Base-by-base conservation (phyloP, 345 rosid species). In the Arabidopsis thaliana region DNA sequence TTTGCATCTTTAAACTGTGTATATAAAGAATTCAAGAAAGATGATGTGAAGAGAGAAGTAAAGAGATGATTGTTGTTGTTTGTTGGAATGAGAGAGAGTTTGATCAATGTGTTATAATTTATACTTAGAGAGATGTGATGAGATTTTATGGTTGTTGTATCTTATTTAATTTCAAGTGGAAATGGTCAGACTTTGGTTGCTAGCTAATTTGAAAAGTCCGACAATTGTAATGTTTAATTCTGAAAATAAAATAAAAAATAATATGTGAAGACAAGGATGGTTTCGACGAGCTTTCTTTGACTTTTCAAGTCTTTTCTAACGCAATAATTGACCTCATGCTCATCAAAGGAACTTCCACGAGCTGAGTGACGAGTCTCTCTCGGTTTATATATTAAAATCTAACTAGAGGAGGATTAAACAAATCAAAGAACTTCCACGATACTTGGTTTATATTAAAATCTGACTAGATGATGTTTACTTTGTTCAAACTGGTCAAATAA, bases 1-100 rank as follows among this genome's bases (percentile, higher is more conserved):
- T 86, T 73, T 75, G 55, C 79, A 73, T 73, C 32, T 62, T 61
- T 69, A 13, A 13, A 48, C 20, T 16, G 2, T 24, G 60, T 50
- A 50, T 30, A n/a, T 12, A 48, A 25, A 70, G n/a, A 57, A 48
- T 37, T 36, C 1, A 46, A 77, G 36, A 64, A 64, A 56, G 23
- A 28, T 65, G 66, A 77, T 71, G 67, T 53, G 32, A 42, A 67
- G 57, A 69, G 56, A 41, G 8, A 45, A 32, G 58, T 37, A 38
- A 40, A 40, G 37, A 58, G 52, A 67, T 50, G 52, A 5, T 30
- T 38, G 16, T 69, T 46, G 56, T 59, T 57, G 30, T 48, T 69
- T 63, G 40, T 49, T 71, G 69, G 72, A 23, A 33, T 65, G 77
- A 40, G 38, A 40, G 48, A 65, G 73, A 59, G 69, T 8, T 51